These are phyloP conservation scores for Saccharomyces hybrid DNA, from an alignment of 1,139 yeast genomes.

Conservation along the genomic window DNA sequence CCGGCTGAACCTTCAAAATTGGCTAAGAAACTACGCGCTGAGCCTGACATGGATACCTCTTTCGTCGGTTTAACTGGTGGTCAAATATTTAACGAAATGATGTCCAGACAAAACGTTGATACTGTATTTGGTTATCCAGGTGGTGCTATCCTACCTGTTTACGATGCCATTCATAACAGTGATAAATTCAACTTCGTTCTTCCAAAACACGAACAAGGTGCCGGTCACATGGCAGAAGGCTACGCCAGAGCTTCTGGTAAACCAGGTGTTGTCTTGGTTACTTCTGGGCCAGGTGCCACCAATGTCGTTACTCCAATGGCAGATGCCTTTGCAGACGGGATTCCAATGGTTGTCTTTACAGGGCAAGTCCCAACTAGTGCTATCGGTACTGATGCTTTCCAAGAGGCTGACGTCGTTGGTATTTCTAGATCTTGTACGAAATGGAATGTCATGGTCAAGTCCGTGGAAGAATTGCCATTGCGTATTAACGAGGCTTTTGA, in stretches of 20 bases:
- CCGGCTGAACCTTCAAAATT: conserved; percentile 7
- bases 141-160: conserved; percentile 96
- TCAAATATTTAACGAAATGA: conserved; percentile 97
- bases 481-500: conserved; percentile 97
- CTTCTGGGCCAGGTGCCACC: conserved; percentile 98
- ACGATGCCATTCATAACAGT: conserved; percentile 92
- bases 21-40: conserved; percentile 9
- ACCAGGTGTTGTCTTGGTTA: conserved; percentile 96
- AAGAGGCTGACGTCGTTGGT: conserved; percentile 97
- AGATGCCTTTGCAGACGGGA: conserved; percentile 95
- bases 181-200: conserved; percentile 80
- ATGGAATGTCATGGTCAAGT: conserved; percentile 98
- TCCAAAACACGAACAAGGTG: conserved; percentile 98
- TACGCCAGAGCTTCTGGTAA: conserved; percentile 92
- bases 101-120: conserved; percentile 92
- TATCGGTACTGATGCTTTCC: conserved; percentile 97
- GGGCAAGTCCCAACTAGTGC: conserved; percentile 96
- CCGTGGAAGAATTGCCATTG: conserved; percentile 87
- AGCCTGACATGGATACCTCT: conserved; percentile 58
- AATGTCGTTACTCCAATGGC: conserved; percentile 96
- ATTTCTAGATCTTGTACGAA: conserved; percentile 97
- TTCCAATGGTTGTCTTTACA: conserved; percentile 93
- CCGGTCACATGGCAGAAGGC: conserved; percentile 99
- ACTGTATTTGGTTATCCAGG: conserved; percentile 95
- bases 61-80: conserved; percentile 95